Conservation (phyloP, 2,329 filamentous ascomycete genomes). For the Aulographum hederae region DNA sequence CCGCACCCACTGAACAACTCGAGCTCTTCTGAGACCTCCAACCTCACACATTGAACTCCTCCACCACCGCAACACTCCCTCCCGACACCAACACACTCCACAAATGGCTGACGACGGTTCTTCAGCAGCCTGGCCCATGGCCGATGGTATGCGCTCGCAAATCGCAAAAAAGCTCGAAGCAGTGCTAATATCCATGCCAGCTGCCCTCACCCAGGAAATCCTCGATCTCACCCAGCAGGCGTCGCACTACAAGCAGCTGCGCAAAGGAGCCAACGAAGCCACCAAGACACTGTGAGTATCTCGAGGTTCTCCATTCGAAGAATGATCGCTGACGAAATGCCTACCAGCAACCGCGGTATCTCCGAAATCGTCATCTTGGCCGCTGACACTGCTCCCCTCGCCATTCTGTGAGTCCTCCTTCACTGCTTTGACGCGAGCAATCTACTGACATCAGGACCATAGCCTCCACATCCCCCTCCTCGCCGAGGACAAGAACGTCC, state of each 20-base stretch:
- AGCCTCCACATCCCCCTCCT: constrained; percentile 78
- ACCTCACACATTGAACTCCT: too few relatives aligned
- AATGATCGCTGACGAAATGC: constrained; percentile 8
- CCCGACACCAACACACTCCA: background rate
- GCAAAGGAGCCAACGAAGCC: constrained; percentile 7
- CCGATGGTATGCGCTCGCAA: constrained; percentile 5
- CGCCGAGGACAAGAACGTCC: constrained; percentile 65
- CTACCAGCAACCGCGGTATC: constrained; percentile 84
- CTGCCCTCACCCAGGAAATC: constrained; percentile 1
- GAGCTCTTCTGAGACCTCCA: too few relatives aligned
- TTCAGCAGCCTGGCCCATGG: constrained; percentile 6
- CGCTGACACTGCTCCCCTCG: constrained; percentile 38
- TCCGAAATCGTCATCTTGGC: constrained; percentile 78
- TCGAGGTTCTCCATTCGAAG: background rate
- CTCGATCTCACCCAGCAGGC: constrained; percentile 5
- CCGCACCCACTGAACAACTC: too few relatives aligned
- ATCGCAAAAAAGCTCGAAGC: too few relatives aligned
- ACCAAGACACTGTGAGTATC: constrained; percentile 3
- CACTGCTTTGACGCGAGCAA: too few relatives aligned
- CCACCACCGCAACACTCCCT: too few relatives aligned
- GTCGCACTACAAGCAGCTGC: constrained; percentile 5
- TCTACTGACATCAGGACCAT: too few relatives aligned
- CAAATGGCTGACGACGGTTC: constrained; percentile 5
- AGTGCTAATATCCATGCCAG: too few relatives aligned
- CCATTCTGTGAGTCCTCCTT: too few relatives aligned